phyloP scores from a whole-genome alignment of 768 basidiomycete genomes.

The Rhodosporidiobolus sp. region DNA sequence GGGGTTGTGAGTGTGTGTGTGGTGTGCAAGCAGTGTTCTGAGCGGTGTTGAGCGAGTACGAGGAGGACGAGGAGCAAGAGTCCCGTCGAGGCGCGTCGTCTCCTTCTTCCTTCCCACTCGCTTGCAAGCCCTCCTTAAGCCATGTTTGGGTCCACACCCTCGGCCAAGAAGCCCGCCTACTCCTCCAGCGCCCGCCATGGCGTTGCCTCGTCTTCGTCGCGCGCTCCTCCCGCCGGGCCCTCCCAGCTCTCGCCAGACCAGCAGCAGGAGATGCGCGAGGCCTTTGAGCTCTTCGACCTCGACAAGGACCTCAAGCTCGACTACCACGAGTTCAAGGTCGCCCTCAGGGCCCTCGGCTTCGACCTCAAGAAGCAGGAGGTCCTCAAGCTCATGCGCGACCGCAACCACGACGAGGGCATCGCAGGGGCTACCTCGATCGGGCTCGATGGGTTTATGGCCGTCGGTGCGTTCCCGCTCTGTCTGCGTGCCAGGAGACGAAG shows the following conservation, averaged over 20 bases:
- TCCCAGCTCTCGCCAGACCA: constrained; percentile 50
- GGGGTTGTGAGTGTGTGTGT: no score
- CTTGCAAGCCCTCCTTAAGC: no score
- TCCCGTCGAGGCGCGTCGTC: no score
- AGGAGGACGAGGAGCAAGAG: no score
- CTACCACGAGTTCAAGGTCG: constrained; percentile 98
- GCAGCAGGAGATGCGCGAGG: constrained; percentile 95
- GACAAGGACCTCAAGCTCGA: constrained; percentile 95
- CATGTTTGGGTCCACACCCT: no score
- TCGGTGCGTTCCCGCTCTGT: constrained; percentile 64
- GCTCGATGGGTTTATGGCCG: constrained; percentile 88
- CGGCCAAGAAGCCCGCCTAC: no score
- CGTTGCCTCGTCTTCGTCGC: not conserved
- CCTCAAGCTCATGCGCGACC: constrained; percentile 84
- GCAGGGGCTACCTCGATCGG: constrained; percentile 63
- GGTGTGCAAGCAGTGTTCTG: no score
- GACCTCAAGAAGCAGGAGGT: constrained; percentile 99
- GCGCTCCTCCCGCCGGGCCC: not conserved
- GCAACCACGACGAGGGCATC: constrained; percentile 66
- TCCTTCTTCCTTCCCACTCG: no score
- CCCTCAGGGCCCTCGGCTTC: constrained; percentile 95
- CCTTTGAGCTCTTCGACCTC: constrained; percentile 97
- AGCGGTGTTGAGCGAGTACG: no score
- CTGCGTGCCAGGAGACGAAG: not conserved
- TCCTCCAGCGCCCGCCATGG: no score